These are phyloP conservation scores for Xylariaceae sp. DNA, from an alignment of 2,329 filamentous ascomycete genomes.

Conservation along the genomic window DNA sequence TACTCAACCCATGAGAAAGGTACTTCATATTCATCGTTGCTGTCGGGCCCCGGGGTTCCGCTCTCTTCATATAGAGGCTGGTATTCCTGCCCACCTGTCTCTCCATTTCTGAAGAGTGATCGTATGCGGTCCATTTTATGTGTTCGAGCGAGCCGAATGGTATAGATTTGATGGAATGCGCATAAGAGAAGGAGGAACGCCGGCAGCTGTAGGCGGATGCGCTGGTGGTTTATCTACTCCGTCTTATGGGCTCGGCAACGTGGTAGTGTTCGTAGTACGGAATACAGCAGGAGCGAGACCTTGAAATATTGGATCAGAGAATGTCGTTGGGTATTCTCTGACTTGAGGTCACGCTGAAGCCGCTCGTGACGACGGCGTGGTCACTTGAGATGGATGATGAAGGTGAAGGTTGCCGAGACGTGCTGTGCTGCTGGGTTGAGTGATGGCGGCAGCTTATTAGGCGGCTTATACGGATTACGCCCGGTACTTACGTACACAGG, in stretches of 20 bases:
- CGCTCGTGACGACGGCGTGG: neutral
- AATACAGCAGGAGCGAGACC: neutral
- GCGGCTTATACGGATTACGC: neutral
- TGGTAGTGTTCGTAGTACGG: neutral
- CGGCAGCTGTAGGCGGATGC: neutral
- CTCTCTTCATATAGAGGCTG: slow-evolving; percentile 32
- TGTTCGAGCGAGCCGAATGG: neutral
- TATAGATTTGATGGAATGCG: neutral
- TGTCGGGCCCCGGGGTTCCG: slow-evolving; percentile 17
- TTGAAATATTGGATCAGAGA: neutral
- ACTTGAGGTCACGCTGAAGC: neutral
- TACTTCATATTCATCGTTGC: slow-evolving; percentile 34
- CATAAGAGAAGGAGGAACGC: slow-evolving; percentile 4
- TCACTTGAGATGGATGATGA: neutral
- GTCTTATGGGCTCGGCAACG: neutral
- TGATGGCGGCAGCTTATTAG: neutral
- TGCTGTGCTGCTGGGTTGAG: neutral
- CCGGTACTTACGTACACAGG: neutral
- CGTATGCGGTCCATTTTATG: slow-evolving; percentile 37
- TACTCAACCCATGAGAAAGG: slow-evolving; percentile 86
- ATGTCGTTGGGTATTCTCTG: neutral
- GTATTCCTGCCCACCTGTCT: slow-evolving; percentile 32
- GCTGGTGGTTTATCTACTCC: neutral
- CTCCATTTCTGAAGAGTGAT: slow-evolving; percentile 33
- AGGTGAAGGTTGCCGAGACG: neutral